Evolutionary conservation across 305 asterid species (phyloP).

Genomic region (Fraxinus ornus): DNA sequence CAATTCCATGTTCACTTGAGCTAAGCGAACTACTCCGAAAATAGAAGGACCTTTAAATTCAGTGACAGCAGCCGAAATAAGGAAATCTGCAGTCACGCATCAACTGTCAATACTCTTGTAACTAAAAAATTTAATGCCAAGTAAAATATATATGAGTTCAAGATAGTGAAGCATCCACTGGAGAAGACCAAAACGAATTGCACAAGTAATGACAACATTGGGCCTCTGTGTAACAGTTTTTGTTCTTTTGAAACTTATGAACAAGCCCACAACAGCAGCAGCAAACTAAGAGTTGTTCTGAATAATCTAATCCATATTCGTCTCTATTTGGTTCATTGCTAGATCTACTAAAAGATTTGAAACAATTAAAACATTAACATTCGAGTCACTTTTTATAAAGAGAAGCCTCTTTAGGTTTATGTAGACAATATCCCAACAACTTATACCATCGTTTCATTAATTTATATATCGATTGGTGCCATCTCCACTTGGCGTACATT

Average conservation of each 20-base stretch:
- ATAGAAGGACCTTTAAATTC: slow-evolving; percentile 85
- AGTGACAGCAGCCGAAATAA: slow-evolving; percentile 81
- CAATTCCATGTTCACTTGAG: slow-evolving; percentile 87
- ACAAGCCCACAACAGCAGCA: not conserved
- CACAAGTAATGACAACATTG: not conserved
- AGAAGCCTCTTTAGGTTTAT: not conserved
- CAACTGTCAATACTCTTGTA: not conserved
- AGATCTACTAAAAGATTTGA: not conserved
- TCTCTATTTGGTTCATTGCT: not conserved
- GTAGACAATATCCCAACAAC: not conserved
- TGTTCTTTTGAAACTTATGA: not conserved
- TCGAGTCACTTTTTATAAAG: not conserved
- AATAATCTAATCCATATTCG: not conserved
- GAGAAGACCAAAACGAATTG: not conserved
- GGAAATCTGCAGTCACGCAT: slow-evolving; percentile 54
- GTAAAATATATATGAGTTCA: not conserved
- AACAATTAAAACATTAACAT: not conserved
- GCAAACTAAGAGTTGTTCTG: not conserved
- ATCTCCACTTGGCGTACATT: not conserved
- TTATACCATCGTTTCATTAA: not conserved
- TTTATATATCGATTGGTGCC: not conserved
- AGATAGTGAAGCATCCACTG: not conserved
- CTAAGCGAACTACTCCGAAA: slow-evolving; percentile 84
- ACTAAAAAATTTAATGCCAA: not conserved
- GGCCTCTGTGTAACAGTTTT: not conserved